Base-by-base conservation (phyloP, 129 eudicot species). In the Arctium minus region DNA sequence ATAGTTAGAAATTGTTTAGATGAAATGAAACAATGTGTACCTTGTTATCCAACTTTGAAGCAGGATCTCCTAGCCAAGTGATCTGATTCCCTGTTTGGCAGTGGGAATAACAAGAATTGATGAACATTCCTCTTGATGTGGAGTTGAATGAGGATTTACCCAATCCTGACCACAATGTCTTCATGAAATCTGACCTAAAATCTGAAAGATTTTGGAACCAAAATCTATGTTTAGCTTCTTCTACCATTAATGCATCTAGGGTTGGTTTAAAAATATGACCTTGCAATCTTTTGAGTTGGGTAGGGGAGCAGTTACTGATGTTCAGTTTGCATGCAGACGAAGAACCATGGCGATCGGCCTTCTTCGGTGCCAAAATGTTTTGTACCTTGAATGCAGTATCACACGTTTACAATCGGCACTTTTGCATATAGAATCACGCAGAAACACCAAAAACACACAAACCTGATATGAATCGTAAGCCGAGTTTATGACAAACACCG, bases 391-490 rank as follows among this genome's bases (percentile, higher is more conserved):
- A 82, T 62, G 72, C 39, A 64, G 27, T 31, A 86, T 44, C 42
- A 4, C 50, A 35, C 1, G 68, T 60, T 60, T 81, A 62, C 44
- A 70, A 36, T 18, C 5, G 12, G 17, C 35, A 27, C n/a, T 48
- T 42, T 11, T 74, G 12, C 15, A 69, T 31, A 3, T 48, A 27
- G 37, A 48, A 85, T 48, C 22, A 67, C 46, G 46, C 53, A 74
- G 32, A 42, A 85, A 74, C 30, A 67, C 67, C 15, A 56, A 22
- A 79, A 70, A 65, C 37, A 76, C 37, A 62, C 71, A 60, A 36
- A 88, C 91, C 89, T 88, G 89, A 80, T 72, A 88, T 27, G 89
- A 74, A 42, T 88, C 89, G 72, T 83, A 88, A 29, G 86, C 91
- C 0, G 91, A 83, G 82, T 88, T 88, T 53, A 88, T 86, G 70